Conservation (phyloP, 169 alveolate genomes). For the Perkinsus marinus region DNA sequence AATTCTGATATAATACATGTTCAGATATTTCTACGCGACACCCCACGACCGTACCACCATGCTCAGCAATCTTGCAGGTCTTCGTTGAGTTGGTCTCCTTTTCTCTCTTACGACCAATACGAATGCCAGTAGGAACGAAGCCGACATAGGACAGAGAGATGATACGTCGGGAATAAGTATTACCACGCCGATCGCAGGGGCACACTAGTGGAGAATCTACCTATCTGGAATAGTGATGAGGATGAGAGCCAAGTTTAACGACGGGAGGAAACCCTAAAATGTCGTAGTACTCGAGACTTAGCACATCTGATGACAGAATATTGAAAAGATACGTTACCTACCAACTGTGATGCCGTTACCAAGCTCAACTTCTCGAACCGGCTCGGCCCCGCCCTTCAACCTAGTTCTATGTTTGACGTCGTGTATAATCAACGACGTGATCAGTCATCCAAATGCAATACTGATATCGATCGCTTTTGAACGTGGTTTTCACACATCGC, state of each 20-base stretch:
- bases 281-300: neutral
- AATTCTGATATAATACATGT: too few species aligned
- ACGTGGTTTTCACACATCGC: too few species aligned
- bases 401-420: neutral
- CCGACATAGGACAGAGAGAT: neutral
- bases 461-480: neutral
- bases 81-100: slow-evolving; percentile 58
- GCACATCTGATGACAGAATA: neutral
- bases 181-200: neutral
- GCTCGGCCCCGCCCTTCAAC: neutral
- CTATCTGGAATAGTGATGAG: neutral
- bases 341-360: neutral
- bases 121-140: slow-evolving; percentile 57
- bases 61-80: slow-evolving; percentile 42
- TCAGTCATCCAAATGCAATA: neutral
- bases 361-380: neutral
- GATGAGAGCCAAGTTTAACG: neutral
- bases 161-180: neutral
- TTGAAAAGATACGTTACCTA: neutral
- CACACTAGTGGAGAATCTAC: neutral
- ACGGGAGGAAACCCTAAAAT: neutral
- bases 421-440: neutral
- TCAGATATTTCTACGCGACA: too few species aligned
- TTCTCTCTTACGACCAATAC: slow-evolving; percentile 67
- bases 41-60: slow-evolving; percentile 42